Percentiles rank a stretch among this genome's conserved stretches.
Conservation (phyloP, 2,329 filamentous ascomycete species). For the Teratosphaeria nubilosa region DNA sequence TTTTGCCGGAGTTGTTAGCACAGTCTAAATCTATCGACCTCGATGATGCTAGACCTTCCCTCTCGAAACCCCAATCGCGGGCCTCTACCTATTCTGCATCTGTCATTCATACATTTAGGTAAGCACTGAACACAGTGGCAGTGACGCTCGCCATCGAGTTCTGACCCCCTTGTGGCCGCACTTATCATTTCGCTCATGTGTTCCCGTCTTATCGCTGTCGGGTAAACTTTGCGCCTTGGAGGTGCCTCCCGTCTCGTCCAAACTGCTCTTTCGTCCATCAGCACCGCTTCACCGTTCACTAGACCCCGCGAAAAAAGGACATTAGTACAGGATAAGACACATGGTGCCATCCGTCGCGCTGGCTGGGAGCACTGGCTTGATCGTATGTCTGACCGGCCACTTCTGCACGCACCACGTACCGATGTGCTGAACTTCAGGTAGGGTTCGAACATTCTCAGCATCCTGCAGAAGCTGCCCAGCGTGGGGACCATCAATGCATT, state of each 20-base stretch:
- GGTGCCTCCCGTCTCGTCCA: neutral
- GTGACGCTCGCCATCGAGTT: neutral
- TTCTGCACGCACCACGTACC: neutral
- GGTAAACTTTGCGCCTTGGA: neutral
- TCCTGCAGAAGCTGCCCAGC: conserved; percentile 45
- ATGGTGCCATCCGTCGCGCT: conserved; percentile 43
- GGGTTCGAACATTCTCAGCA: conserved; percentile 65
- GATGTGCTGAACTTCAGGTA: conserved; percentile 25
- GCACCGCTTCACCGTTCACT: neutral
- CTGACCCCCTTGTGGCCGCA: neutral
- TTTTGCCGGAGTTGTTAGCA: neutral
- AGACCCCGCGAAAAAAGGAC: neutral
- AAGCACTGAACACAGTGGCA: neutral
- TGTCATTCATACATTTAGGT: neutral
- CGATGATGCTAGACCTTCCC: neutral
- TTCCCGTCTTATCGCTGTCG: neutral
- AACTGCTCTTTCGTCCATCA: neutral
- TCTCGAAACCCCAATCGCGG: neutral
- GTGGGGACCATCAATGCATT: conserved; percentile 52
- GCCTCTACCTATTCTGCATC: neutral
- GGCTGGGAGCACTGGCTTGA: conserved; percentile 57
- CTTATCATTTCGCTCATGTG: neutral
- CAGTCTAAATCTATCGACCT: neutral
- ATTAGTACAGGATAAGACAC: neutral
- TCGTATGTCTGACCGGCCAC: conserved; percentile 26